Conservation (phyloP, 2,329 filamentous ascomycete genomes). For the Colletotrichum ledebouriae region DNA sequence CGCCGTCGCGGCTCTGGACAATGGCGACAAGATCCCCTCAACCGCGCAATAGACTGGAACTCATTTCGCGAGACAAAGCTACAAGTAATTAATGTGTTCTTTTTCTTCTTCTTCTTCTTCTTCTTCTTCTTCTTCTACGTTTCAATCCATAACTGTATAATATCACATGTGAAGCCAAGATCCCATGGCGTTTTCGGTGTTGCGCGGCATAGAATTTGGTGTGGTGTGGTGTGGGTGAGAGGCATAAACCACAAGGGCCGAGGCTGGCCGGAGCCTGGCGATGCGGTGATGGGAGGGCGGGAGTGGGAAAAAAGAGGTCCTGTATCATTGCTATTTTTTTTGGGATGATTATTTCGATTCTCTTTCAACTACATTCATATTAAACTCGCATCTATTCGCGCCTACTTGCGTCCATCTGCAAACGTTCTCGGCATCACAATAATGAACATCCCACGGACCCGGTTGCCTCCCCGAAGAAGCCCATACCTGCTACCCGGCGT, state of each 20-base stretch:
- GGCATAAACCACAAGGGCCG: conserved; percentile 28
- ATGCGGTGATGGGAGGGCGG: background rate
- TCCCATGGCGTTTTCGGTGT: conserved; percentile 8
- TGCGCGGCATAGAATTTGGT: conserved; percentile 1
- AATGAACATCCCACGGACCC: background rate
- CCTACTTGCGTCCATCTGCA: background rate
- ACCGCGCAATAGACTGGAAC: conserved; percentile 10
- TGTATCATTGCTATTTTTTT: background rate
- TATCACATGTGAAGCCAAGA: conserved; percentile 15
- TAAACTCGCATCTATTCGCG: background rate
- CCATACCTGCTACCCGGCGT: background rate
- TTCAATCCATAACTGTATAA: conserved; percentile 3
- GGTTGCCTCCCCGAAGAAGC: background rate
- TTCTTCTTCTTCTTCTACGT: background rate
- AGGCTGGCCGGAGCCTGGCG: conserved; percentile 39
- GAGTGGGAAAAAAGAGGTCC: background rate
- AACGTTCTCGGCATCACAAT: conserved; percentile 17
- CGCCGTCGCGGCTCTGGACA: conserved; percentile 31
- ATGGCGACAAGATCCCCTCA: conserved; percentile 40
- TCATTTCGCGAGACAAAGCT: background rate
- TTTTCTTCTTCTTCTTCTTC: background rate
- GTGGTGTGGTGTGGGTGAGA: background rate
- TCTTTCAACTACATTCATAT: background rate
- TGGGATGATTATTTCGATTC: conserved; percentile 11
- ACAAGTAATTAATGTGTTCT: conserved; percentile 12